These are phyloP conservation scores for Thozetella sp. DNA, from an alignment of 495 filamentous ascomycete genomes.

Conservation along the genomic window DNA sequence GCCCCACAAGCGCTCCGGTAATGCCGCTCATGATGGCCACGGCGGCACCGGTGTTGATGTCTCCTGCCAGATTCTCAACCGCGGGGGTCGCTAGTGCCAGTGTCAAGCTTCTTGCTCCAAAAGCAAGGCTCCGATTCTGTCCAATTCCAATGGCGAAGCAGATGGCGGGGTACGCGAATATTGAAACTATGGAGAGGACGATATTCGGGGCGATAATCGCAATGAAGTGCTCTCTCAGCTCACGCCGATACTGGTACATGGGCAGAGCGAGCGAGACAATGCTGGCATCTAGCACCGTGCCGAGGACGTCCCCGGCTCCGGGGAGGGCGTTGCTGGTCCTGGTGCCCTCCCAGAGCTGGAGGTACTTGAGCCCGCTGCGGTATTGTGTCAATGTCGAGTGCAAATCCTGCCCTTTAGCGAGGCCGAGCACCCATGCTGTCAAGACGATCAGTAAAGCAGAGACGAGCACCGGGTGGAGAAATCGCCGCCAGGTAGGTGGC, in stretches of 20 bases:
- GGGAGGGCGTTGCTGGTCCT: conserved; percentile 20
- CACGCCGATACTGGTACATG: conserved; percentile 52
- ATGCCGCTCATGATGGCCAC: conserved; percentile 56
- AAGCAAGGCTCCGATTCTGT: conserved; percentile 44
- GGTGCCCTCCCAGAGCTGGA: conserved; percentile 37
- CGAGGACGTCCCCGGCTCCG: conserved; percentile 53
- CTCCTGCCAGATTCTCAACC: conserved; percentile 49
- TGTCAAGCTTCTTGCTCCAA: conserved; percentile 50
- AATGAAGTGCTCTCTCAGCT: conserved; percentile 47
- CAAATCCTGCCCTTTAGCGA: conserved; percentile 30
- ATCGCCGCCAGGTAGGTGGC: conserved; percentile 38
- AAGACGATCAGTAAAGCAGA: conserved; percentile 46
- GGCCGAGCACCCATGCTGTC: conserved; percentile 45
- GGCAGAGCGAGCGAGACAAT: conserved; percentile 57
- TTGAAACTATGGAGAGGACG: conserved; percentile 39
- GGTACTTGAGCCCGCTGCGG: conserved; percentile 44
- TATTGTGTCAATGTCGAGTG: conserved; percentile 35
- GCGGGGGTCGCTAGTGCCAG: conserved; percentile 54
- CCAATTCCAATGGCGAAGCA: conserved; percentile 50
- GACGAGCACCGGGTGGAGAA: conserved; percentile 54
- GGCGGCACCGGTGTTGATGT: conserved; percentile 49
- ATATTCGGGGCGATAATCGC: conserved; percentile 50
- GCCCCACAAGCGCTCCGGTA: conserved; percentile 49
- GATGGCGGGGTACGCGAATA: conserved; percentile 51
- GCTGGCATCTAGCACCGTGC: conserved; percentile 47